Conservation (phyloP, 176 grass and related monocot genomes). For the Triticum dicoccoides region DNA sequence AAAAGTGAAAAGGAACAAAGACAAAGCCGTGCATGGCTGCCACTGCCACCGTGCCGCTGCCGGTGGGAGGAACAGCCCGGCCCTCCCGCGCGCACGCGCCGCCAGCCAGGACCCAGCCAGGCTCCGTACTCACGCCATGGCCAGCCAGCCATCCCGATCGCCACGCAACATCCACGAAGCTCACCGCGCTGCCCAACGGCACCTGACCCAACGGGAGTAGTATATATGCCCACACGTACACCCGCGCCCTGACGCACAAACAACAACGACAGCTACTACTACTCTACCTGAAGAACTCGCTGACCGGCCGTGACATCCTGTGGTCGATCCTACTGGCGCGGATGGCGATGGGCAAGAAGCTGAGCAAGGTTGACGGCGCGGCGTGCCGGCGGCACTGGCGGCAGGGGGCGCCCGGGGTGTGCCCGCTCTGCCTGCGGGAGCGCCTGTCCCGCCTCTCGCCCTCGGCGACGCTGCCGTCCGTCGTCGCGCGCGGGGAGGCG, state of each 20-base stretch:
- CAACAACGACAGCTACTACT: background rate
- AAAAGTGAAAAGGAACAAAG: background rate
- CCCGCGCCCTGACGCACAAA: background rate
- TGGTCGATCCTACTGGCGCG: background rate
- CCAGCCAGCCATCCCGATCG: constrained; percentile 27
- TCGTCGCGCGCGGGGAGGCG: background rate
- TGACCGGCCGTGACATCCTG: too few species aligned
- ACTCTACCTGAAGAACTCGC: background rate
- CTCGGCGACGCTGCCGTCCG: constrained; percentile 41
- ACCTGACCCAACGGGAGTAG: background rate
- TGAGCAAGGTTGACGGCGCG: constrained; percentile 1
- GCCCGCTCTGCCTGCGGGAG: constrained; percentile 73
- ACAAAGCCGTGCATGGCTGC: constrained; percentile 15
- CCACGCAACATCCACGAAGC: constrained; percentile 38
- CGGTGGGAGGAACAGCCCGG: background rate
- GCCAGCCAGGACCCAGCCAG: constrained; percentile 45
- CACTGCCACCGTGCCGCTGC: background rate
- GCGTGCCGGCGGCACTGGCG: constrained; percentile 60
- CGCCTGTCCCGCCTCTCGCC: constrained; percentile 50
- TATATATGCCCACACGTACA: background rate
- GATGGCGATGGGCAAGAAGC: constrained; percentile 33
- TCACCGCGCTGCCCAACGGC: background rate
- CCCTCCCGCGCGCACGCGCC: constrained; percentile 19
- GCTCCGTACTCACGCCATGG: background rate
- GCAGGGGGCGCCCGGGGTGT: constrained; percentile 55